phyloP scores from a whole-genome alignment of 345 rosid genomes.

The Noccaea bulbosa region DNA sequence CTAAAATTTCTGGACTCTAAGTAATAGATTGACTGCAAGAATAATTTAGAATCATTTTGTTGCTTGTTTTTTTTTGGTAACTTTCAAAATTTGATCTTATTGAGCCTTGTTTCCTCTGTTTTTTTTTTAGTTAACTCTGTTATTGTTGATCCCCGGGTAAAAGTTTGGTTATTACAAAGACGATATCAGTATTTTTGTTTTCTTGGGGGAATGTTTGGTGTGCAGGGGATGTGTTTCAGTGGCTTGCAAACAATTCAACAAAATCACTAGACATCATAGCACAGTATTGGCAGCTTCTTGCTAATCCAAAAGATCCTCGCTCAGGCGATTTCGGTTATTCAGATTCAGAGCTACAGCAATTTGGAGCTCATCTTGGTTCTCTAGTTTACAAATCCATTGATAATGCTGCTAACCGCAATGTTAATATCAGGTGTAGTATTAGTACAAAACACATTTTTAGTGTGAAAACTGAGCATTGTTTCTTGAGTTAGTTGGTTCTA shows the following conservation, averaged over 20 bases:
- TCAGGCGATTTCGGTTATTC: conserved; percentile 90
- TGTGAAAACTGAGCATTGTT: background rate
- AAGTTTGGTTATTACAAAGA: background rate
- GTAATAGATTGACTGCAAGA: background rate
- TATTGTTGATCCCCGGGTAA: background rate
- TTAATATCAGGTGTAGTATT: conserved; percentile 56
- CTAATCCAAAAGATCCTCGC: conserved; percentile 64
- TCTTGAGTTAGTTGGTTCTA: background rate
- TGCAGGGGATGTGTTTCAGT: conserved; percentile 72
- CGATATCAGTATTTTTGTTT: background rate
- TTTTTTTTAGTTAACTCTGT: conserved; percentile 13
- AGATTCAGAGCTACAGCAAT: conserved; percentile 48
- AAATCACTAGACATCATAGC: conserved; percentile 72
- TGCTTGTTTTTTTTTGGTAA: background rate
- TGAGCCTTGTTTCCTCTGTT: conserved; percentile 26
- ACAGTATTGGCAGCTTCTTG: conserved; percentile 81
- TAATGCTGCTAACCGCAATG: conserved; percentile 70
- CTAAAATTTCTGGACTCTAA: background rate
- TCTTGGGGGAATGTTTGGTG: conserved; percentile 1
- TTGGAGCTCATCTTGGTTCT: conserved; percentile 65
- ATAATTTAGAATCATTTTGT: background rate
- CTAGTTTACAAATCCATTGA: conserved; percentile 64
- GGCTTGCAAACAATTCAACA: conserved; percentile 79
- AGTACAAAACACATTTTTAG: background rate
- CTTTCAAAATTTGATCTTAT: background rate